Evolutionary conservation across 345 rosid species (phyloP).

Genomic region (Camelina sativa): DNA sequence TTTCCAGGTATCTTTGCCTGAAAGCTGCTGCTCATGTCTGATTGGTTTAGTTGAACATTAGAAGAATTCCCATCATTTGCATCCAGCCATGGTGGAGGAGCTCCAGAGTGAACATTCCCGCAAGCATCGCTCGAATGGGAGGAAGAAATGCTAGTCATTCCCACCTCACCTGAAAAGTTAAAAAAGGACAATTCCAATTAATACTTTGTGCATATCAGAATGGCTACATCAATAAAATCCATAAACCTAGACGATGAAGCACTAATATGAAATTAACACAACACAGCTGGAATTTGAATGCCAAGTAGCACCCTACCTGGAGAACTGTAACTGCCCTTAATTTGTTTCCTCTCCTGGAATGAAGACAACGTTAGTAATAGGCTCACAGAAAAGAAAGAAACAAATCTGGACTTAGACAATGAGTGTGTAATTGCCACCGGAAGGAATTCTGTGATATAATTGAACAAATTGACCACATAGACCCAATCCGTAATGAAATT

Average conservation of each 20-base stretch:
- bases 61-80: slow-evolving; percentile 50
- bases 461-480: not conserved
- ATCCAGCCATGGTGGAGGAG: slow-evolving; percentile 85
- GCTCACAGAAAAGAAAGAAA: not conserved
- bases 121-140: slow-evolving; percentile 42
- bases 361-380: slow-evolving; percentile 17
- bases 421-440: not conserved
- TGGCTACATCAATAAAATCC: not conserved
- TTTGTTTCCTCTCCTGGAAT: slow-evolving; percentile 44
- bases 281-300: slow-evolving; percentile 20
- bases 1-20: slow-evolving; percentile 52
- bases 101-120: slow-evolving; percentile 85
- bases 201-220: slow-evolving; percentile 3
- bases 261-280: not conserved
- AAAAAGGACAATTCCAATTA: slow-evolving; percentile 15
- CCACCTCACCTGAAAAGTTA: slow-evolving; percentile 51
- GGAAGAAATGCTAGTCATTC: slow-evolving; percentile 48
- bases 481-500: slow-evolving; percentile 1
- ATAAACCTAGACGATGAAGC: slow-evolving; percentile 10
- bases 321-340: slow-evolving; percentile 45
- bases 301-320: slow-evolving; percentile 50
- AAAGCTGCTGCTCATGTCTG: slow-evolving; percentile 39
- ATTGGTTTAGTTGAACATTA: slow-evolving; percentile 42
- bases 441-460: not conserved
- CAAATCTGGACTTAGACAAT: not conserved